Base-by-base conservation (phyloP, 1,139 yeast species). In the Blastobotrys illinoisensis region DNA sequence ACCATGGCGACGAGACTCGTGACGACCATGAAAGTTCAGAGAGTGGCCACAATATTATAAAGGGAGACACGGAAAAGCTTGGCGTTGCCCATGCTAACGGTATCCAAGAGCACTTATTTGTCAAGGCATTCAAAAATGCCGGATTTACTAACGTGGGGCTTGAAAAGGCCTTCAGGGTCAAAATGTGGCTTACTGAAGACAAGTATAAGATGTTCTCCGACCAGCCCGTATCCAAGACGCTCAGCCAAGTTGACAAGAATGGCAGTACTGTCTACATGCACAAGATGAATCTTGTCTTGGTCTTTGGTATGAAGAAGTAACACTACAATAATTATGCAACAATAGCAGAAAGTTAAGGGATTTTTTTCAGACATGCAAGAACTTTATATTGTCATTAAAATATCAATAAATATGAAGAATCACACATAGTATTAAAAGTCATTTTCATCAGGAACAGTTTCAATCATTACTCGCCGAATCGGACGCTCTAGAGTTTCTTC, bases 381-480 rank as follows among this genome's bases (percentile, higher is more conserved):
- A 45, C 11, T 7, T 19, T 45, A 4, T 2, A 20, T 19, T 6
- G 6, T 19, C n/a, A 18, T 21, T 21, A 24, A 36, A 36, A 9
- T 40, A 14, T 23, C 24, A 14, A 14, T n/a, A n/a, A n/a, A n/a
- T n/a, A 20, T 47, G 11, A 48, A 21, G 19, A 50, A 50, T 47
- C 28, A 44, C n/a, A 21, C 4, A 21, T 14, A 44, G 4, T 26
- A 9, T 52, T 53, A 59, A 48, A 58, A 59, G 36, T 58, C 60
- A 48, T 57, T 55, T 20, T 64, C 67, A 51, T 64, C 67, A 13
- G 60, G 61, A 16, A 64, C 64, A 3, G 60, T 54, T 46, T 64
- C 67, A 16, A 64, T 57, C 3, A 57, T 54, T n/a, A 63, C 66
- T 19, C 54, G 55, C 24, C 66, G 49, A n/a, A 54, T 36, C 32